Percentiles rank a stretch among this genome's conserved stretches.
Evolutionary conservation across 1,284 basidiomycete genomes (phyloP).

Genomic region (Hemileia vastatrix): DNA sequence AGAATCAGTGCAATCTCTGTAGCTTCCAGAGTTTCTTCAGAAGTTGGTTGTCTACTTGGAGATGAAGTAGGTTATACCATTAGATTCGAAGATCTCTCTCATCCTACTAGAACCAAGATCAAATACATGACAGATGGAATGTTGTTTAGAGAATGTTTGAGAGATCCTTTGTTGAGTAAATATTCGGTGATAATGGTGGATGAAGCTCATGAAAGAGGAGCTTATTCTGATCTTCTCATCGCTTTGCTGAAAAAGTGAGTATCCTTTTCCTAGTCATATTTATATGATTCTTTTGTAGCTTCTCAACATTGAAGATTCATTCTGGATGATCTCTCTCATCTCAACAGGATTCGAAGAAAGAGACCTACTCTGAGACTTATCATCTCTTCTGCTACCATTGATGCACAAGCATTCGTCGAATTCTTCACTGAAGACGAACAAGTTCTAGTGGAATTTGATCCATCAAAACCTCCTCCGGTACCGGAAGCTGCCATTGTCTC

Average conservation of each 20-base stretch:
- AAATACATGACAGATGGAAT: slow-evolving; percentile 30
- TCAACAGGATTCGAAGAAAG: slow-evolving; percentile 61
- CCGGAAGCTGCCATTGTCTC: slow-evolving; percentile 39
- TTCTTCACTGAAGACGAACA: slow-evolving; percentile 60
- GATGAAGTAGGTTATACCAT: slow-evolving; percentile 60
- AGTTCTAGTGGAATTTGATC: slow-evolving; percentile 32
- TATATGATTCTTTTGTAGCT: background rate
- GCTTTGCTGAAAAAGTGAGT: slow-evolving; percentile 48
- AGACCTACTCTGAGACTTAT: slow-evolving; percentile 78
- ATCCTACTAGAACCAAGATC: slow-evolving; percentile 40
- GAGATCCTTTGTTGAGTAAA: slow-evolving; percentile 25
- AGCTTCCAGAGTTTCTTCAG: slow-evolving; percentile 44
- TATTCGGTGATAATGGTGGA: slow-evolving; percentile 46
- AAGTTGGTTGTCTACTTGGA: slow-evolving; percentile 52
- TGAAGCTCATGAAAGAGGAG: slow-evolving; percentile 47
- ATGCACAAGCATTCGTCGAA: slow-evolving; percentile 74
- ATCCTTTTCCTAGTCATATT: background rate
- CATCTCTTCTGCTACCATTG: slow-evolving; percentile 88
- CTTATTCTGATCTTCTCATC: slow-evolving; percentile 46
- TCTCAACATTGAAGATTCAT: background rate
- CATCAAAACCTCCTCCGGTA: background rate
- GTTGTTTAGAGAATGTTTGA: slow-evolving; percentile 4
- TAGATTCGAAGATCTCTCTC: slow-evolving; percentile 45
- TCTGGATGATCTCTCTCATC: background rate
- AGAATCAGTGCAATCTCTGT: slow-evolving; percentile 44